Conservation (phyloP, 129 eudicot species). For the Sambucus nigra region DNA sequence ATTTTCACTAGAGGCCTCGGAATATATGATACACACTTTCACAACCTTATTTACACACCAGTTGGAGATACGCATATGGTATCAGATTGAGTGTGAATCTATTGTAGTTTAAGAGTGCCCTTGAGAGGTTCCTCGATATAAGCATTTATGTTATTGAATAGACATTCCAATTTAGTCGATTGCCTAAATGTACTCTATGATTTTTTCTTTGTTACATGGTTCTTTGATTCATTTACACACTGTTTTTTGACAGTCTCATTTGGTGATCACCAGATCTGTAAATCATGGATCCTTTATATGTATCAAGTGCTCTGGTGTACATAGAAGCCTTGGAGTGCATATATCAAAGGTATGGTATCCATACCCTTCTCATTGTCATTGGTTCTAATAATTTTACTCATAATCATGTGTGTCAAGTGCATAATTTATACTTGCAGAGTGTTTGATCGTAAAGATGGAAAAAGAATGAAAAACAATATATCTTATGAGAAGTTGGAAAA, state of each 20-base stretch:
- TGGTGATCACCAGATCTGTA: constrained; percentile 45
- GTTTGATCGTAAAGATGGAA: background rate
- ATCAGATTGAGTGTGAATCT: too few relatives aligned
- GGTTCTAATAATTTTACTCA: too few relatives aligned
- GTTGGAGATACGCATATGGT: too few relatives aligned
- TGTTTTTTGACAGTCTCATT: background rate
- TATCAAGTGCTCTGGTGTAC: constrained; percentile 95
- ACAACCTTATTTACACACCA: too few relatives aligned
- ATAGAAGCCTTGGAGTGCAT: constrained; percentile 97
- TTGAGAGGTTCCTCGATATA: background rate
- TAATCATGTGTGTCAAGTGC: background rate
- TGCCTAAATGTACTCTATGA: background rate
- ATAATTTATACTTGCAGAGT: background rate
- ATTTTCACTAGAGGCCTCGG: too few relatives aligned
- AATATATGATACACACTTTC: too few relatives aligned
- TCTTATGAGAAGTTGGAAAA: too few relatives aligned
- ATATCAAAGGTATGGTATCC: constrained; percentile 54
- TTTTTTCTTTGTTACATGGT: background rate
- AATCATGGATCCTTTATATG: constrained; percentile 80
- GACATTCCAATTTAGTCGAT: background rate
- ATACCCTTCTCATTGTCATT: background rate
- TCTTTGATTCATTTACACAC: background rate
- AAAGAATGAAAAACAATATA: too few relatives aligned
- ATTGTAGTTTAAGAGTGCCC: too few relatives aligned
- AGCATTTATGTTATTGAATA: background rate